A percentile compares a stretch with the other conserved stretches of the same genome.
Conservation (phyloP, 176 grass and related monocot species). For the Oryza rufipogon region DNA sequence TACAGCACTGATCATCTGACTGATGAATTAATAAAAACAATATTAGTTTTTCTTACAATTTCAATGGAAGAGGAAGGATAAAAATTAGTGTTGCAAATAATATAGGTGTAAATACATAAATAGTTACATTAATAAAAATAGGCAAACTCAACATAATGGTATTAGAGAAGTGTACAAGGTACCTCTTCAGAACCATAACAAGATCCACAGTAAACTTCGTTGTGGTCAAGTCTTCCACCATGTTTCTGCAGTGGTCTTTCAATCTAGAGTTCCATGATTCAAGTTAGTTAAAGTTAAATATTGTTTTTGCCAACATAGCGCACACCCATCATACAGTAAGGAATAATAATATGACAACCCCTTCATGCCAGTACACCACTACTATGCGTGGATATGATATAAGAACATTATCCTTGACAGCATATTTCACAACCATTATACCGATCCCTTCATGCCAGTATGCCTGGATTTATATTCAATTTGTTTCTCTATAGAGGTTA, state of each 20-base stretch:
- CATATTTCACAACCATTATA: slow-evolving; percentile 25
- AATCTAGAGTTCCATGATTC: slow-evolving; percentile 56
- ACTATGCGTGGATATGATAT: not conserved
- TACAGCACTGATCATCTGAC: slow-evolving; percentile 96
- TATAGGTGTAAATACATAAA: slow-evolving; percentile 11
- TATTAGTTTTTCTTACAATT: slow-evolving; percentile 31
- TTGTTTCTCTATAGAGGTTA: slow-evolving; percentile 23
- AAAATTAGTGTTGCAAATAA: slow-evolving; percentile 16
- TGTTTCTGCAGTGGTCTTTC: slow-evolving; percentile 95
- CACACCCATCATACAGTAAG: not conserved
- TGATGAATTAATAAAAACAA: slow-evolving; percentile 49
- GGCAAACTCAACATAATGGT: not conserved
- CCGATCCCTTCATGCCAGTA: slow-evolving; percentile 5
- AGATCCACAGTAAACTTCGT: slow-evolving; percentile 97
- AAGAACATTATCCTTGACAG: slow-evolving; percentile 17
- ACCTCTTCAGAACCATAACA: slow-evolving; percentile 92
- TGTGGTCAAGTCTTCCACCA: slow-evolving; percentile 97
- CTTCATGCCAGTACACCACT: slow-evolving; percentile 3
- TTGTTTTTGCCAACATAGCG: slow-evolving; percentile 4
- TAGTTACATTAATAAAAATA: slow-evolving; percentile 1
- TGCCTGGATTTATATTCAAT: slow-evolving; percentile 8
- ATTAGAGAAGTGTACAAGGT: slow-evolving; percentile 40
- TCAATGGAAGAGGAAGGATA: slow-evolving; percentile 31
- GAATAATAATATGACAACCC: slow-evolving; percentile 1
- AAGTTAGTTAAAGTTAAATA: slow-evolving; percentile 29